phyloP scores from a whole-genome alignment of 495 filamentous ascomycete genomes.

The Xylaria cubensis region DNA sequence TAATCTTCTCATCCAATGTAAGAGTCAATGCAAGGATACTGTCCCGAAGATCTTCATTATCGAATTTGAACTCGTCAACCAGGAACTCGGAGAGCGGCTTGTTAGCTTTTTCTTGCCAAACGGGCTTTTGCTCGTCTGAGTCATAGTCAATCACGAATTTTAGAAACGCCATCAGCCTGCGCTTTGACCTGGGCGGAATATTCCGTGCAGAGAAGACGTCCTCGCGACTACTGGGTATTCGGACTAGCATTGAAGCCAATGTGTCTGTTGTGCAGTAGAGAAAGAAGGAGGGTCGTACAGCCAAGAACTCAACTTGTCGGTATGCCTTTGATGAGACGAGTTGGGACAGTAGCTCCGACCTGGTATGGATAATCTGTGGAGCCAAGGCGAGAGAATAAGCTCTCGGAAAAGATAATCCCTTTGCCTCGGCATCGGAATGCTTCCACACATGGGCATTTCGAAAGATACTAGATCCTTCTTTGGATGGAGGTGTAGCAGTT shows the following conservation, averaged over 20 bases:
- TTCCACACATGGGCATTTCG: slow-evolving; percentile 38
- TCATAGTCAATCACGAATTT: slow-evolving; percentile 74
- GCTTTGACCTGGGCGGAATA: slow-evolving; percentile 78
- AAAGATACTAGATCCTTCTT: slow-evolving; percentile 27
- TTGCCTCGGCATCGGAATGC: slow-evolving; percentile 34
- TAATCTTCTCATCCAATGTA: slow-evolving; percentile 64
- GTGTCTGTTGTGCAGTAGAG: slow-evolving; percentile 58
- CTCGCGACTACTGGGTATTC: slow-evolving; percentile 83
- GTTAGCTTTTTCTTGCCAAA: slow-evolving; percentile 55
- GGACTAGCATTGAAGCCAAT: slow-evolving; percentile 49
- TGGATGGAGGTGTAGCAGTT: background rate
- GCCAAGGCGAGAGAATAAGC: slow-evolving; percentile 84
- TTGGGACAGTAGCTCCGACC: slow-evolving; percentile 73
- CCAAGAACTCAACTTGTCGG: slow-evolving; percentile 88
- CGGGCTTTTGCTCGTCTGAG: slow-evolving; percentile 56
- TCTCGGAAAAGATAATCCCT: slow-evolving; percentile 67
- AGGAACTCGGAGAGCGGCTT: slow-evolving; percentile 70
- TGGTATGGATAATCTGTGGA: slow-evolving; percentile 86
- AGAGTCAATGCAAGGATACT: slow-evolving; percentile 82
- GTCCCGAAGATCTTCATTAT: slow-evolving; percentile 65
- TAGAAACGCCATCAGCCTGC: slow-evolving; percentile 85
- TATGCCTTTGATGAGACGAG: slow-evolving; percentile 89
- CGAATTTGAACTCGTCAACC: slow-evolving; percentile 73
- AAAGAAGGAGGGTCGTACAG: slow-evolving; percentile 94
- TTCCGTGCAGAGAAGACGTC: slow-evolving; percentile 79